These are phyloP conservation scores for Alternaria sp. DNA, from an alignment of 2,329 filamentous ascomycete genomes.

Conservation along the genomic window DNA sequence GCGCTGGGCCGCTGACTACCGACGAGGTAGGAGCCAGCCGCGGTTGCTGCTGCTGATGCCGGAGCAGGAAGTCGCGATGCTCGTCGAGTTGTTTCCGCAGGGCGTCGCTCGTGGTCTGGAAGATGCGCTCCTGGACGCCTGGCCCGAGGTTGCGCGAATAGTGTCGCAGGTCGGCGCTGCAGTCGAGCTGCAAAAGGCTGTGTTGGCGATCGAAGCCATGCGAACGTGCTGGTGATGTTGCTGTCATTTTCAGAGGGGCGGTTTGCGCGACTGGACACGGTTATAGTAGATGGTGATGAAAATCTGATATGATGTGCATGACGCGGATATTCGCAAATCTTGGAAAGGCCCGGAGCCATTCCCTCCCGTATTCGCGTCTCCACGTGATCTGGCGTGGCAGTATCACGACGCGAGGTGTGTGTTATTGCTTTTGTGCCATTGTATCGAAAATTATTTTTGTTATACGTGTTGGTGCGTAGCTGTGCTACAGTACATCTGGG, in stretches of 20 bases:
- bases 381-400: constrained; percentile 9
- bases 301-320: constrained; percentile 6
- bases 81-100: constrained; percentile 27
- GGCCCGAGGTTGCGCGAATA: constrained; percentile 31
- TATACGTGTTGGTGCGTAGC: neutral
- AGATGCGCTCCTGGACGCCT: constrained; percentile 27
- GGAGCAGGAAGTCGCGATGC: constrained; percentile 25
- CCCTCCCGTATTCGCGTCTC: constrained; percentile 9
- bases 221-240: constrained; percentile 4
- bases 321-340: constrained; percentile 13
- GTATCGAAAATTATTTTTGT: neutral
- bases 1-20: constrained; percentile 7
- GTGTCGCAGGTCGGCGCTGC: constrained; percentile 26
- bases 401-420: neutral
- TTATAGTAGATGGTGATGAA: constrained; percentile 6
- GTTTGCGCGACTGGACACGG: neutral
- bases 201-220: constrained; percentile 19
- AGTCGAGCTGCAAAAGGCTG: constrained; percentile 28
- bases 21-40: constrained; percentile 11
- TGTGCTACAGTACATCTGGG: neutral
- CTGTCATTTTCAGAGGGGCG: constrained; percentile 8
- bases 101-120: constrained; percentile 26
- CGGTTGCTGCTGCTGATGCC: constrained; percentile 17
- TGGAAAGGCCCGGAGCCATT: neutral
- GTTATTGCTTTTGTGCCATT: neutral